Evolutionary conservation across 2,329 filamentous ascomycete species (phyloP), one percentile per base, ranked within the genome.

Genomic region (Penicillium sp.): DNA sequence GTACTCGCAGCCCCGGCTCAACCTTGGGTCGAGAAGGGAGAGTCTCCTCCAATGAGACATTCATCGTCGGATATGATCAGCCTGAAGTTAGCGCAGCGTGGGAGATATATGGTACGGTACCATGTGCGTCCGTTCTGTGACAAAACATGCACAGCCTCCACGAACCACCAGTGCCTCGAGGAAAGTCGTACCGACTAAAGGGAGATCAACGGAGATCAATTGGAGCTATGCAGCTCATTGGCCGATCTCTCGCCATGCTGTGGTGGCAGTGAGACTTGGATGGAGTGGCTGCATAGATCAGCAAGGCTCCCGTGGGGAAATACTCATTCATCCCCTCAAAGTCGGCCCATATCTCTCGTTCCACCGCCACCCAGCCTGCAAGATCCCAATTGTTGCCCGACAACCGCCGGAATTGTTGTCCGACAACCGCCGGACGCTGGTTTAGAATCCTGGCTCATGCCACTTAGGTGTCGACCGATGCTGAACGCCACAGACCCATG

Each of bases 401-500:
- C 8, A 0, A 38, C 22, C 10, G n/a, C 35, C 35, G 10, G 28
- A 22, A 13, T 36, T 22, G 40, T 42, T 39, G n/a, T 11, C 5
- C 35, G n/a, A 28, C n/a, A n/a, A n/a, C n/a, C n/a, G n/a, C n/a
- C n/a, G n/a, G 30, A 51, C 28, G 9, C 46, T 45, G 27, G n/a
- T 50, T 20, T 11, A 9, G 35, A 2, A 38, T 3, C 20, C 16
- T 30, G 5, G 28, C 28, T 8, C n/a, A 33, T 35, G 33, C 27
- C 39, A 33, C 14, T 36, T 40, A 42, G 33, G n/a, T 22, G 24
- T 41, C 25, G 42, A 35, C 18, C 44, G 40, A 33, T 46, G 44
- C 20, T 18, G 31, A 36, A 50, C 48, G 54, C 54, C 56, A 60
- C 54, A 24, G 52, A 51, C 48, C 52, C 56, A 56, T 46, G 50